Evolutionary conservation across 1,139 yeast species (phyloP).

Genomic region (Geotrichum aggregatum): DNA sequence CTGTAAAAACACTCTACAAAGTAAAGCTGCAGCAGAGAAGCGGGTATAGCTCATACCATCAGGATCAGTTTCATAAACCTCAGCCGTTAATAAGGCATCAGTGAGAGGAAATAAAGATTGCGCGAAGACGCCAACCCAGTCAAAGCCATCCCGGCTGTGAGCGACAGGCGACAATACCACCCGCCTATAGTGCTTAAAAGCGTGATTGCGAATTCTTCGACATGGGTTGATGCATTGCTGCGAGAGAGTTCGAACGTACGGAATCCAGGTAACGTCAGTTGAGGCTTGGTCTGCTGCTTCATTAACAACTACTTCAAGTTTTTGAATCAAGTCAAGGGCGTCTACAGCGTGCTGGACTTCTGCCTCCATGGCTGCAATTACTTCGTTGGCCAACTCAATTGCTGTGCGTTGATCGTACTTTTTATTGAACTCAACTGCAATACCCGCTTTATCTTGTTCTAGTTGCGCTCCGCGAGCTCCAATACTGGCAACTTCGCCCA

Average conservation of each 20-base stretch:
- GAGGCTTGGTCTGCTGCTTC: constrained; percentile 18
- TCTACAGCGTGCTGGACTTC: constrained; percentile 56
- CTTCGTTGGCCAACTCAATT: constrained; percentile 21
- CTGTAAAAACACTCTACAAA: constrained; percentile 70
- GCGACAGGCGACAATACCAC: constrained; percentile 42
- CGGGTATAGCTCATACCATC: constrained; percentile 63
- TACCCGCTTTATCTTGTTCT: constrained; percentile 57
- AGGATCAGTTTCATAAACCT: constrained; percentile 61
- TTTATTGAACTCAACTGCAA: constrained; percentile 29
- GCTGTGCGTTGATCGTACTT: constrained; percentile 21
- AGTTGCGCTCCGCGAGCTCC: constrained; percentile 78
- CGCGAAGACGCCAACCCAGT: constrained; percentile 50
- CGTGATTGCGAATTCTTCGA: constrained; percentile 64
- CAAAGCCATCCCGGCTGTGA: constrained; percentile 41
- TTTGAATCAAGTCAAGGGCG: constrained; percentile 47
- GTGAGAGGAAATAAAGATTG: constrained; percentile 73
- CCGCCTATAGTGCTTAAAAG: constrained; percentile 50
- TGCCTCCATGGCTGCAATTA: constrained; percentile 35
- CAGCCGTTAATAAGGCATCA: constrained; percentile 60
- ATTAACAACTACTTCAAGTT: constrained; percentile 20
- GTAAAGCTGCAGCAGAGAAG: constrained; percentile 58
- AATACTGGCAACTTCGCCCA: constrained; percentile 77
- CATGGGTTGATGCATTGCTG: constrained; percentile 90
- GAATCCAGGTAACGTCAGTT: constrained; percentile 26
- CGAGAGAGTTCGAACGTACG: constrained; percentile 56